These are phyloP conservation scores for Skeletonema menzelii DNA, from an alignment of 108 stramenopile species.

Conservation along the genomic window DNA sequence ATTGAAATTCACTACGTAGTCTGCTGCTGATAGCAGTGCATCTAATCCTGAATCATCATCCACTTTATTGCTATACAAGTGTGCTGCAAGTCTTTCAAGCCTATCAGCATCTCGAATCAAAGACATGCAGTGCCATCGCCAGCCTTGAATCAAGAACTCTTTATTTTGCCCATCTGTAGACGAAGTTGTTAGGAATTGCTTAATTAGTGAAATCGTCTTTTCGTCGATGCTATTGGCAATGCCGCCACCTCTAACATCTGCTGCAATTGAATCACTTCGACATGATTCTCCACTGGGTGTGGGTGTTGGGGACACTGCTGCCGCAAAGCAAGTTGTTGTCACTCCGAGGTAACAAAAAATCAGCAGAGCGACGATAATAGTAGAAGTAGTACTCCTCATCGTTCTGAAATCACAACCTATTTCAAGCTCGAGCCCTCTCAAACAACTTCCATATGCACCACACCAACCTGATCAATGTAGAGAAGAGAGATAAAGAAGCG, in stretches of 20 bases:
- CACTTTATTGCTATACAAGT: slow-evolving; percentile 8
- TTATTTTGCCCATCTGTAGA: not conserved
- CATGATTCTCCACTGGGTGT: not conserved
- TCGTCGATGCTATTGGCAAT: not conserved
- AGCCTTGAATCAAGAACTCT: slow-evolving; percentile 62
- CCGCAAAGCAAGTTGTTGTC: not conserved
- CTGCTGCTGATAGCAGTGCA: slow-evolving; percentile 43
- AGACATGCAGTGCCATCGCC: slow-evolving; percentile 84
- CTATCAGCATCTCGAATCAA: slow-evolving; percentile 63
- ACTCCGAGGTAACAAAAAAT: not conserved
- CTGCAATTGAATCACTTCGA: not conserved
- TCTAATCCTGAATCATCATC: slow-evolving; percentile 3
- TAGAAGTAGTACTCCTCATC: not conserved
- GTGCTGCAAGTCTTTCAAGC: slow-evolving; percentile 47
- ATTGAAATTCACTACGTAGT: slow-evolving; percentile 77
- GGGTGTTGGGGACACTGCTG: no score
- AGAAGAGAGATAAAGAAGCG: no score
- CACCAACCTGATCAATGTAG: no score
- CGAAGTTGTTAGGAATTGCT: not conserved
- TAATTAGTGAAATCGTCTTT: not conserved
- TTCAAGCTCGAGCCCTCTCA: no score
- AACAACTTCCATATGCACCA: no score
- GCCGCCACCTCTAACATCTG: not conserved
- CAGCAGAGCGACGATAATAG: not conserved
- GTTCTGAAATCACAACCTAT: no score